A percentile compares a stretch with the other conserved stretches of the same genome.
Evolutionary conservation across 75 land plant genomes (phyloP).

Genomic region (Sequoia sempervirens): DNA sequence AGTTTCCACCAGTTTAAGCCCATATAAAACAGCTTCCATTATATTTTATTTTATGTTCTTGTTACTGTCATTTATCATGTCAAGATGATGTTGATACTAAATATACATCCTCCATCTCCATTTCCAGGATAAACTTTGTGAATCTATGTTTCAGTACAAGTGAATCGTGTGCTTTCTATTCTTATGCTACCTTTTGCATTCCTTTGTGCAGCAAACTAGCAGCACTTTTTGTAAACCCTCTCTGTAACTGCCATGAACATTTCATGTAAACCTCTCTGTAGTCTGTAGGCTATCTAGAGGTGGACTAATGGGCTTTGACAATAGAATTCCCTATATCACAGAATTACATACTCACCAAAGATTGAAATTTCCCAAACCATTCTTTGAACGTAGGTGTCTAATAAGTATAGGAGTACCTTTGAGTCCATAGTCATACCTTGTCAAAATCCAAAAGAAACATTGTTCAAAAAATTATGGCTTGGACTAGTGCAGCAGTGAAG

Average conservation of each 20-base stretch:
- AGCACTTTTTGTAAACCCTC: neutral
- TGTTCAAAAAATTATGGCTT: neutral
- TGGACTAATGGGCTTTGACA: neutral
- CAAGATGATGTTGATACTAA: neutral
- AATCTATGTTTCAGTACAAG: neutral
- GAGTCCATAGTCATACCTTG: neutral
- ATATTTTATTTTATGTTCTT: too few relatives aligned
- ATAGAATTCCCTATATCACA: neutral
- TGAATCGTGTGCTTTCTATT: neutral
- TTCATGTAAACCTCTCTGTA: neutral
- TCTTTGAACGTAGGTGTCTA: too few relatives aligned
- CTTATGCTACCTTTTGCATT: neutral
- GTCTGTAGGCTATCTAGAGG: neutral
- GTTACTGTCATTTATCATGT: neutral
- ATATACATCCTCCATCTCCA: neutral
- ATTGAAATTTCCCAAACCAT: too few relatives aligned
- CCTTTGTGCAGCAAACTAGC: neutral
- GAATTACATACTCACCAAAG: too few relatives aligned
- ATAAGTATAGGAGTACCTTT: too few relatives aligned
- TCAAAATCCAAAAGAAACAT: neutral
- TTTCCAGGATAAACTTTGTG: neutral
- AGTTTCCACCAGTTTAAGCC: neutral
- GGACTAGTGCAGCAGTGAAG: neutral
- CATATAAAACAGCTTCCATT: neutral
- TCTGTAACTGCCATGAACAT: neutral